Conservation (phyloP, 225 moss, liverwort and hornwort genomes). For the Anthoceros angustus region DNA sequence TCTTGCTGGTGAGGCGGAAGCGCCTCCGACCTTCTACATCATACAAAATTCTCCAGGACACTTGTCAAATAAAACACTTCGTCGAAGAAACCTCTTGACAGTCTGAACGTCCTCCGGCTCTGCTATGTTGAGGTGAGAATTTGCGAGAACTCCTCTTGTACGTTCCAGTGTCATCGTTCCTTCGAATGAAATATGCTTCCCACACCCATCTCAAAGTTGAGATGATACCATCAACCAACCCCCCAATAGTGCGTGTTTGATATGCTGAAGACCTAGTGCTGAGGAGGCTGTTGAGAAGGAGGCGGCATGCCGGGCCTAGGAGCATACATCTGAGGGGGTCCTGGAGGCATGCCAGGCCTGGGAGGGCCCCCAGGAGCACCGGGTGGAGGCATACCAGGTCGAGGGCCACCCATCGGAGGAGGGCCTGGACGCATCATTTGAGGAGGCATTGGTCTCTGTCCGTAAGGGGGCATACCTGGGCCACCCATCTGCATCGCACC, state of each 20-base stretch:
- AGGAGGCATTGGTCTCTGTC: conserved; percentile 72
- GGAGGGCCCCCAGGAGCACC: conserved; percentile 75
- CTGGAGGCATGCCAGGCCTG: conserved; percentile 58
- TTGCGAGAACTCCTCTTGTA: too few relatives aligned
- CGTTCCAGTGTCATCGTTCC: too few relatives aligned
- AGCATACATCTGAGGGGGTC: conserved; percentile 2
- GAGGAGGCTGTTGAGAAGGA: background rate
- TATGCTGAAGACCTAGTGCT: background rate
- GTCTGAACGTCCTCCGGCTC: too few relatives aligned
- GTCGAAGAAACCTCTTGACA: too few relatives aligned
- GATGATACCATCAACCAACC: background rate
- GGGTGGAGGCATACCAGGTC: conserved; percentile 51
- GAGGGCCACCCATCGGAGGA: conserved; percentile 46
- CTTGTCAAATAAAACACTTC: too few relatives aligned
- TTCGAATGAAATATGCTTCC: too few relatives aligned
- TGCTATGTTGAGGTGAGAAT: too few relatives aligned
- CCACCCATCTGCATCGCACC: conserved; percentile 65
- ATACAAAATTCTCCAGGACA: too few relatives aligned
- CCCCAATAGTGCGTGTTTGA: background rate
- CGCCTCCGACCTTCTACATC: too few relatives aligned
- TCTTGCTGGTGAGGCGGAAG: too few relatives aligned
- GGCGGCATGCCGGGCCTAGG: conserved; percentile 40
- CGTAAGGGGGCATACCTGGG: conserved; percentile 68
- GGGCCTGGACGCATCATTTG: conserved; percentile 97
- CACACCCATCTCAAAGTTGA: too few relatives aligned